Evolutionary conservation across 306 rosid genomes (phyloP).

Genomic region (Echinosophora koreensis): DNA sequence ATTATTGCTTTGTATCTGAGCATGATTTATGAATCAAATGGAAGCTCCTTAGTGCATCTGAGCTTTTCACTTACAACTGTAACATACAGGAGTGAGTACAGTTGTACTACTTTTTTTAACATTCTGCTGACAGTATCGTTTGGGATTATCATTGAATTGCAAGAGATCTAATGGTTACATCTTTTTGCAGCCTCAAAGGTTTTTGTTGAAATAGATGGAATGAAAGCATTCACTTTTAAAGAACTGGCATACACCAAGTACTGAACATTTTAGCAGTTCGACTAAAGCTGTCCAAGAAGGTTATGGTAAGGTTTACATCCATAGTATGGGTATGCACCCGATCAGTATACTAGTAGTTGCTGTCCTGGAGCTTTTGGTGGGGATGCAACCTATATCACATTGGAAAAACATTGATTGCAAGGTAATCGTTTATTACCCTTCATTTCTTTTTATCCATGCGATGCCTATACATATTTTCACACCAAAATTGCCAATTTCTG

Average conservation of each 20-base stretch:
- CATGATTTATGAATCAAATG: slow-evolving; percentile 63
- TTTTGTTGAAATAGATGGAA: slow-evolving; percentile 64
- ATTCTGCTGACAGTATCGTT: no score
- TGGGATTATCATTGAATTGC: slow-evolving; percentile 1
- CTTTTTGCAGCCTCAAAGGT: slow-evolving; percentile 57
- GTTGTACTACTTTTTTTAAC: background rate
- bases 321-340: background rate
- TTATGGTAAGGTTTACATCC: slow-evolving; percentile 65
- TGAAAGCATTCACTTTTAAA: slow-evolving; percentile 59
- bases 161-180: slow-evolving; percentile 29
- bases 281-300: slow-evolving; percentile 71
- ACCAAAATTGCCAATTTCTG: no score
- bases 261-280: slow-evolving; percentile 54
- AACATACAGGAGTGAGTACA: slow-evolving; percentile 26
- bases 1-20: slow-evolving; percentile 64
- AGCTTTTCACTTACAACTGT: slow-evolving; percentile 19
- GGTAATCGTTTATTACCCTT: no score
- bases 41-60: slow-evolving; percentile 57
- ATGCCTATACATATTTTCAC: no score
- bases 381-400: no score
- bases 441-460: no score
- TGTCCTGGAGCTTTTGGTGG: slow-evolving; percentile 58
- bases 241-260: slow-evolving; percentile 66
- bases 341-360: slow-evolving; percentile 44
- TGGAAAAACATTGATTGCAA: no score